These are phyloP conservation scores for Huntiella abstrusa DNA, from an alignment of 2,329 filamentous ascomycete species.

Conservation along the genomic window DNA sequence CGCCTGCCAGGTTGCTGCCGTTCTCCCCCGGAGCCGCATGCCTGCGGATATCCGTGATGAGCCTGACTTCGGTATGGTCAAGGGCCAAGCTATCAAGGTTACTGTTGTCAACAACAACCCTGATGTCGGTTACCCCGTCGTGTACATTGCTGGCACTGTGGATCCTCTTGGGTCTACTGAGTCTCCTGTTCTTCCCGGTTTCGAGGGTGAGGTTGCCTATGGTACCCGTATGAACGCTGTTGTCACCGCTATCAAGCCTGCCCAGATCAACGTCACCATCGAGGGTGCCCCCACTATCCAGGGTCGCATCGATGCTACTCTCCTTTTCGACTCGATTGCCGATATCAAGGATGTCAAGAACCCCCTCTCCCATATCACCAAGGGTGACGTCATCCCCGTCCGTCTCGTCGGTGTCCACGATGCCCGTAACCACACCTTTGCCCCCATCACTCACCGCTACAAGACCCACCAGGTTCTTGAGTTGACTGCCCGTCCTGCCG, in stretches of 20 bases:
- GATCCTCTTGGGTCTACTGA: conserved; percentile 20
- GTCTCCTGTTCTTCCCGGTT: conserved; percentile 10
- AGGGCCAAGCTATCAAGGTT: conserved; percentile 55
- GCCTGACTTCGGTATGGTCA: conserved; percentile 60
- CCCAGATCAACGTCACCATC: conserved; percentile 79
- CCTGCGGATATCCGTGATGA: conserved; percentile 47
- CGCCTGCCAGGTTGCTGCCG: conserved; percentile 52
- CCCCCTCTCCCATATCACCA: conserved; percentile 41
- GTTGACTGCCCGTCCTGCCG: conserved; percentile 60
- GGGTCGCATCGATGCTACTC: conserved; percentile 83
- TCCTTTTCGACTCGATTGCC: conserved; percentile 75
- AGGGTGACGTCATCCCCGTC: conserved; percentile 52
- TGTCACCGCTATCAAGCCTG: conserved; percentile 71
- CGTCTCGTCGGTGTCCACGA: conserved; percentile 77
- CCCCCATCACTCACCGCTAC: conserved; percentile 76
- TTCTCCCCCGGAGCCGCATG: conserved; percentile 65
- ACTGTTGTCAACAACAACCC: conserved; percentile 55
- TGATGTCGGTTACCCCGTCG: conserved; percentile 48
- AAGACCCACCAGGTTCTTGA: conserved; percentile 70
- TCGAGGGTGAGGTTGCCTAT: conserved; percentile 52
- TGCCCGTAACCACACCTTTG: conserved; percentile 72
- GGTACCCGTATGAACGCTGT: conserved; percentile 59
- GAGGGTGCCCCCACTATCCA: conserved; percentile 57
- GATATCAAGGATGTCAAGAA: conserved; percentile 67
- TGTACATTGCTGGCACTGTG: conserved; percentile 26